Evolutionary conservation across 2,329 filamentous ascomycete species (phyloP), one percentile per base, ranked within the genome.

Genomic region (Curvularia lunata): DNA sequence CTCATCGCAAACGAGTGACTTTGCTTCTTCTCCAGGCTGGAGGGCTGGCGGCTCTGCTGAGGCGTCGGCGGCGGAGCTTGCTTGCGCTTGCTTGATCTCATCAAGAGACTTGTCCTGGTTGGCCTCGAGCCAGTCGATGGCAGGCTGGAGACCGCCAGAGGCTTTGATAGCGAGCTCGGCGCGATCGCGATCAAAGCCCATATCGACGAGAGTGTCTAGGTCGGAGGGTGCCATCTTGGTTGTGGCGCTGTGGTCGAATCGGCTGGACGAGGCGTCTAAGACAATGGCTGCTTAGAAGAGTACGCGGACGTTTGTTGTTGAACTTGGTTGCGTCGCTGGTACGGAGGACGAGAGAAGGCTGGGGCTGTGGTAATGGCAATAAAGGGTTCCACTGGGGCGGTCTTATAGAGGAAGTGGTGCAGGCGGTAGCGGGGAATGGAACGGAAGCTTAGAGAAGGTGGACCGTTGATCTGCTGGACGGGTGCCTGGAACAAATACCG

Each of bases 61-160:
- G 32, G 65, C 60, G 46, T 71, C 71, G 48, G 70, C 70, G 40
- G 66, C 59, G 55, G 75, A 73, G 19, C 69, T 69, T 45, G 71
- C 73, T 64, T 78, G 75, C 34, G 78, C 76, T 21, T 73, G 72
- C 61, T 91, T 85, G 61, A 98, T 88, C 56, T 96, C 89, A 37
- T 97, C 92, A 41, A 97, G 75, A 1, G 91, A 84, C 68, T 91
- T 96, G 76, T 97, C 92, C 75, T 96, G 88, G 74, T 96, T 96
- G 68, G 90, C 86, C 75, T 96, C 93, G 1, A 99, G 85, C 95
- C 95, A 99, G 80, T 97, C 91, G 56, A 99, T 85, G 51, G 95
- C 95, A 66, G 88, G 90, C 75, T 95, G 89, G 46, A 97, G 80
- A 56, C 90, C 90, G 61, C 92, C 92, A 12, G 88, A 86, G 72